Evolutionary conservation across 495 filamentous ascomycete genomes (phyloP), one percentile per base, ranked within the genome.

Genomic region (Xylaria intraflava): DNA sequence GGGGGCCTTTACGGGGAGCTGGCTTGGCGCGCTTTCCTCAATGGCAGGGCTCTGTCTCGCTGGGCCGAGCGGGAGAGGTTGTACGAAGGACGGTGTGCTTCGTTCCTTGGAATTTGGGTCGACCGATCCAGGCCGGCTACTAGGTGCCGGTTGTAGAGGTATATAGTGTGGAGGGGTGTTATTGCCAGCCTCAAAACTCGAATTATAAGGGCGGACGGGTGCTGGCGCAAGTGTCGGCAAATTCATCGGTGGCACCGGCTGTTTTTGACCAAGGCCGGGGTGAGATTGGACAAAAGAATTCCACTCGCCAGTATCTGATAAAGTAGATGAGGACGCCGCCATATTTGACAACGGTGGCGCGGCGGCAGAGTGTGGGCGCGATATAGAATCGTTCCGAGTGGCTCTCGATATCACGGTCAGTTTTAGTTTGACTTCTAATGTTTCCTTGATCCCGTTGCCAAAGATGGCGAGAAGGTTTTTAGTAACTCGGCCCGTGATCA

Each of bases 361-460:
- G 22, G 39, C 51, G 19, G 58, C 56, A 6, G 64, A 56, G 47
- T 65, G 66, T 24, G 71, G 70, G 12, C 58, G 61, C 51, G 46
- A 80, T 66, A 65, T 77, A 80, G 53, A 62, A 72, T 83, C 46
- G 6, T 38, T 61, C 62, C 90, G 88, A 46, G 83, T 72, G 48
- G 83, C 81, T 30, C 81, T 90, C 10, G 88, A 80, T 23, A 96
- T 87, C 1, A 90, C 86, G 19, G 89, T 85, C 30, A 98, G 76
- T 59, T 88, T 89, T 45, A 98, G 70, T 69, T 89, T 96, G 54
- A 98, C 94, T 70, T 98, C 94, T 50, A 98, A 69, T 1, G 89
- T 96, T 66, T 98, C 93, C 62, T 85, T 87, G 35, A 84, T 82
- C 20, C 85, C 89, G 58, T 87, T 88, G 17, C 82, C 84, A 65